phyloP scores from a whole-genome alignment of 116 monocot genomes.

The Papilionanthe hybrid region DNA sequence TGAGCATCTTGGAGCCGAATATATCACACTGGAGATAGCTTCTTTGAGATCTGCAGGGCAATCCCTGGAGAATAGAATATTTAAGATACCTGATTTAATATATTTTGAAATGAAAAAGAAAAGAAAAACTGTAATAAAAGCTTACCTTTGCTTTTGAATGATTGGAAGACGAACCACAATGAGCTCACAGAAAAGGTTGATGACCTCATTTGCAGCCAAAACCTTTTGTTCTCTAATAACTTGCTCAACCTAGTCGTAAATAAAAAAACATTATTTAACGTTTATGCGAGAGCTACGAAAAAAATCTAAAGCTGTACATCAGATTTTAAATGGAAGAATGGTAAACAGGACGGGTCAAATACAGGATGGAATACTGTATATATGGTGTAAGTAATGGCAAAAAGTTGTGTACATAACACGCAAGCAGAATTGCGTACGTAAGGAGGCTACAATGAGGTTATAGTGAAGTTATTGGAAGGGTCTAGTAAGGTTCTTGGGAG shows the following conservation, averaged over 20 bases:
- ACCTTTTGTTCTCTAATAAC: conserved; percentile 89
- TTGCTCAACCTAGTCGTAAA: conserved; percentile 67
- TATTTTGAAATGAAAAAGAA: conserved; percentile 25
- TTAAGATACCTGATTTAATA: neutral
- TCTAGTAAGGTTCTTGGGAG: no score
- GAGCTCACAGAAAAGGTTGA: conserved; percentile 91
- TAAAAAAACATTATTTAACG: neutral
- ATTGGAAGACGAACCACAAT: conserved; percentile 76
- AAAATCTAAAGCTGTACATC: neutral
- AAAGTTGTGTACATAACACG: no score
- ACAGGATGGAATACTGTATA: no score
- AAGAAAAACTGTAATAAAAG: neutral
- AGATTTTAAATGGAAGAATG: neutral
- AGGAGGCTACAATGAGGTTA: no score
- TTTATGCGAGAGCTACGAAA: neutral
- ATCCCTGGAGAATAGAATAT: conserved; percentile 33
- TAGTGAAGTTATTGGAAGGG: no score
- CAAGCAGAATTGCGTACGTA: no score
- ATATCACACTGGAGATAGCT: conserved; percentile 83
- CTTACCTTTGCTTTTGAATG: conserved; percentile 77
- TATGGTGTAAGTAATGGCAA: no score
- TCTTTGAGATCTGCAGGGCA: conserved; percentile 90
- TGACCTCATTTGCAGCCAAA: conserved; percentile 84
- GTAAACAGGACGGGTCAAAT: no score
- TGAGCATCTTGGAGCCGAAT: conserved; percentile 92